Evolutionary conservation across 2,329 filamentous ascomycete genomes (phyloP).

Genomic region (Talaromyces sp.): DNA sequence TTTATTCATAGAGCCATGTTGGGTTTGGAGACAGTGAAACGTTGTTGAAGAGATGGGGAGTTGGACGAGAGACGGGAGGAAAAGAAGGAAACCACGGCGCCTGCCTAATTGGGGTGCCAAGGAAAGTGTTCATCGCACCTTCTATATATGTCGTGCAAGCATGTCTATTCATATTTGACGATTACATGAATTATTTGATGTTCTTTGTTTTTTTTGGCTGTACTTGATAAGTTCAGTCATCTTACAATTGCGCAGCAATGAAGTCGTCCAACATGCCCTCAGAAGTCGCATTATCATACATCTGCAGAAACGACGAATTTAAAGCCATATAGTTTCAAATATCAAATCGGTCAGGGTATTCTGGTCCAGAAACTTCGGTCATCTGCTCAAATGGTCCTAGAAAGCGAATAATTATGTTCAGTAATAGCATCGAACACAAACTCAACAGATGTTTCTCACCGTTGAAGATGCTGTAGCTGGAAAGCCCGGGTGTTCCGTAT

Average conservation of each 20-base stretch:
- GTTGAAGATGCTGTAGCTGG: not conserved
- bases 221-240: not conserved
- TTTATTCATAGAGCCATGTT: not conserved
- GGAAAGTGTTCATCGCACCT: not conserved
- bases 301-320: not conserved
- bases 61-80: not conserved
- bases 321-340: not conserved
- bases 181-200: not conserved
- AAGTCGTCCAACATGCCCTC: slow-evolving; percentile 11
- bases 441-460: not conserved
- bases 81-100: not conserved
- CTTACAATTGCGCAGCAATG: slow-evolving; percentile 19
- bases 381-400: not conserved
- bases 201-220: not conserved
- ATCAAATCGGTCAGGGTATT: not conserved
- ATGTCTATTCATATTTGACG: not conserved
- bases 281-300: slow-evolving; percentile 10
- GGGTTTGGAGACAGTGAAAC: not conserved
- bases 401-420: not conserved
- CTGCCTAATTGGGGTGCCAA: not conserved
- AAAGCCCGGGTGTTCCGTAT: not conserved
- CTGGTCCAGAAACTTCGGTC: not conserved
- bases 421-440: not conserved
- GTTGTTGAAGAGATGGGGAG: not conserved
- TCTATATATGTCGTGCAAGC: not conserved